Evolutionary conservation across 2,329 filamentous ascomycete genomes (phyloP).

Genomic region (Curvularia lunata): DNA sequence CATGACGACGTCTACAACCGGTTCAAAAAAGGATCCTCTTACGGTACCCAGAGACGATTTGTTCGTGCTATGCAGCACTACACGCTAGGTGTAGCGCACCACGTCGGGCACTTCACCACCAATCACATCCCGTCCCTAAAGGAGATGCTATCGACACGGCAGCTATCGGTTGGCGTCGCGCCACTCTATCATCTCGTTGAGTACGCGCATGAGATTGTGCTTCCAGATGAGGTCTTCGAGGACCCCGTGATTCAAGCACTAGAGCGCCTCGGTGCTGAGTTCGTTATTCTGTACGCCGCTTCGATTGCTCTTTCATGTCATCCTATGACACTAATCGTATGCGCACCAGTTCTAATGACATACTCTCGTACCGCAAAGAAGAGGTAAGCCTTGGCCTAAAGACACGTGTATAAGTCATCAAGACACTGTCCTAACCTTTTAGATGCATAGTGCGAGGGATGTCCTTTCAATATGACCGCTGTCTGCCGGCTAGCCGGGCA

Average conservation of each 20-base stretch:
- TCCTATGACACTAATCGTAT: not conserved
- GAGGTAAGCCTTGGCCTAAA: not conserved
- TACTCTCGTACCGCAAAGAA: slow-evolving; percentile 3
- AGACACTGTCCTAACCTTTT: not conserved
- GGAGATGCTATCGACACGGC: slow-evolving; percentile 1
- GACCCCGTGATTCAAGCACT: not conserved
- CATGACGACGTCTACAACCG: slow-evolving; percentile 1
- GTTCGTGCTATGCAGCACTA: slow-evolving; percentile 3
- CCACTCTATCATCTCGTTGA: slow-evolving; percentile 1
- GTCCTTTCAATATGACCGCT: slow-evolving; percentile 2
- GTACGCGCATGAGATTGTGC: slow-evolving; percentile 1
- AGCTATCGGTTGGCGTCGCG: not conserved
- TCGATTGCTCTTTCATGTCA: not conserved
- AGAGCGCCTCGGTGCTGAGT: slow-evolving; percentile 1
- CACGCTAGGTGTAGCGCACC: slow-evolving; percentile 1
- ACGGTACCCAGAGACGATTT: slow-evolving; percentile 2
- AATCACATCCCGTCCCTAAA: not conserved
- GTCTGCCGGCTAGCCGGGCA: not conserved
- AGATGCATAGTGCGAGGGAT: not conserved
- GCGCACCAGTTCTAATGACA: slow-evolving; percentile 1
- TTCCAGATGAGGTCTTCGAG: slow-evolving; percentile 2
- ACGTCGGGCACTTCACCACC: slow-evolving; percentile 2
- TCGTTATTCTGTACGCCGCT: not conserved
- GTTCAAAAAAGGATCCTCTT: not conserved
- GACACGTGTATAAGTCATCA: not conserved